A percentile compares a stretch with the other conserved stretches of the same genome.
phyloP scores from a whole-genome alignment of 2,329 filamentous ascomycete species.

The Blastomyces parvus region DNA sequence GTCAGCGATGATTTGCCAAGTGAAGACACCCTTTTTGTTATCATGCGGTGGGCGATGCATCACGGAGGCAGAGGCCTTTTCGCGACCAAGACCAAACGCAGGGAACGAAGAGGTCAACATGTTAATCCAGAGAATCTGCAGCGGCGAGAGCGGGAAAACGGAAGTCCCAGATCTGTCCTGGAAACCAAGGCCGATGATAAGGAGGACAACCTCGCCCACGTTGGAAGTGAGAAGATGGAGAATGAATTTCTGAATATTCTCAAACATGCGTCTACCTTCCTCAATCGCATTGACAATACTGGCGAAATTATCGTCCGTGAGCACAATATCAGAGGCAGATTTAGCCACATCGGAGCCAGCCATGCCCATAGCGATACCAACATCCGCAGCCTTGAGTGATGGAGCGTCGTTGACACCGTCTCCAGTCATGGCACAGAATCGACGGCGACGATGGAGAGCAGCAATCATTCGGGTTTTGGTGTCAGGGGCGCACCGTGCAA shows the following conservation, averaged over 20 bases:
- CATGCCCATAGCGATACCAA: conserved; percentile 82
- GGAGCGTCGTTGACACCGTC: conserved; percentile 84
- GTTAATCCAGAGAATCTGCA: conserved; percentile 55
- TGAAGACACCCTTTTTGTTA: conserved; percentile 44
- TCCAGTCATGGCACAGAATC: conserved; percentile 78
- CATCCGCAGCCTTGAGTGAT: conserved; percentile 68
- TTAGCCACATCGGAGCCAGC: conserved; percentile 79
- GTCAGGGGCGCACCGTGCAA: conserved; percentile 73
- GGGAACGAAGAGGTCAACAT: conserved; percentile 53
- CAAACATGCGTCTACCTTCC: conserved; percentile 74
- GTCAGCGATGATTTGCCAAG: conserved; percentile 43
- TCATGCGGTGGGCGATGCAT: conserved; percentile 47
- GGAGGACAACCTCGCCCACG: conserved; percentile 48
- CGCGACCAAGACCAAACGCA: conserved; percentile 51
- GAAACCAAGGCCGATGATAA: conserved; percentile 51
- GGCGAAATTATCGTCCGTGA: conserved; percentile 77
- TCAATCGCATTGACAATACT: conserved; percentile 75
- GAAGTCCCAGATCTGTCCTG: conserved; percentile 45
- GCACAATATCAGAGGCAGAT: conserved; percentile 54
- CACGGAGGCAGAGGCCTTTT: conserved; percentile 46
- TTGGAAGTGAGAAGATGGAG: conserved; percentile 48
- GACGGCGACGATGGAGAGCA: conserved; percentile 65
- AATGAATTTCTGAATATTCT: conserved; percentile 73
- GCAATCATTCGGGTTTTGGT: conserved; percentile 91
- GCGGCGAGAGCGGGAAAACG: conserved; percentile 50